Base-by-base conservation (phyloP, 2,329 filamentous ascomycete species). In the Colletotrichum sp. region DNA sequence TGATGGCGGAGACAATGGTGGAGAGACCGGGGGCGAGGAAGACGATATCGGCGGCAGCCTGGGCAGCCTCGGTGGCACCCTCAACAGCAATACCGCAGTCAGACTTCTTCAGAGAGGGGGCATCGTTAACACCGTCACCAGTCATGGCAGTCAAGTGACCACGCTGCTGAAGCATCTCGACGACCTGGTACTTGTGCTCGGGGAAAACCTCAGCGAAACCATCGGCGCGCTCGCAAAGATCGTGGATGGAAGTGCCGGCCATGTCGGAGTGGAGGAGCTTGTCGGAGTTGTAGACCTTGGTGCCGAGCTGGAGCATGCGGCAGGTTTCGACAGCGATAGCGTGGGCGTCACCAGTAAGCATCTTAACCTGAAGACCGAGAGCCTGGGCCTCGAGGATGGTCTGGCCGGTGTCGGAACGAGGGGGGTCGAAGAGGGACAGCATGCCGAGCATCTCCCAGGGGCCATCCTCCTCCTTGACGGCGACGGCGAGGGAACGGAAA, bases 241-340 rank as follows among this genome's bases (percentile, higher is more conserved):
- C 93, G 87, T 95, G 92, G 86, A 95, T 92, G 77, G 93, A 93
- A 78, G 92, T 92, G 80, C 93, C 93, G 76, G 92, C 90, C 77
- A 95, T 90, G 88, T 93, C 93, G 86, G 93, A 93, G 86, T 94
- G 92, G 80, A 95, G 94, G 79, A 95, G 90, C 87, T 93, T 93
- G 83, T 94, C 92, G 76, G 93, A 95, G 88, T 95, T 94, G 89
- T 95, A 95, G 79, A 95, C 93, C 89, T 95, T 95, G 84, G 93
- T 95, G 80, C 93, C 93, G 76, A 95, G 91, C 79, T 93, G 93
- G 84, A 95, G 89, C 92, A 95, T 95, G 88, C 95, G 94, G 91
- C 93, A 95, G 80, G 93, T 95, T 87, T 95, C 93, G 88, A 95
- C 95, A 76, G 93, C 93, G 79, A 95, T 95, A 81, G 93, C 93